phyloP scores from a whole-genome alignment of 352 stramenopile species.

The Saprolegnia parasitica region DNA sequence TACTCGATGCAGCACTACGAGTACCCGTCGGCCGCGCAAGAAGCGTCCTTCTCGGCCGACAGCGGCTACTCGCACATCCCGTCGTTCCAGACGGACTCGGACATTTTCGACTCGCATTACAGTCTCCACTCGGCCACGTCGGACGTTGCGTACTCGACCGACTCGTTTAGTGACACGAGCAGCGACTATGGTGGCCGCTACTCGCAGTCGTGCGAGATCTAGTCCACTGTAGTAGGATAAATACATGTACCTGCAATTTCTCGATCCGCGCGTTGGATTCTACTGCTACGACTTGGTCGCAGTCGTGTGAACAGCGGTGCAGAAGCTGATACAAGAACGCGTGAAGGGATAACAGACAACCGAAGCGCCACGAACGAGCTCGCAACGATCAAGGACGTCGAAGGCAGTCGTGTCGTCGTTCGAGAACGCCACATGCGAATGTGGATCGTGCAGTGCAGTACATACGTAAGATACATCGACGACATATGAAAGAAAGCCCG shows the following conservation, averaged over 20 bases:
- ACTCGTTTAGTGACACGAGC: conserved; percentile 18
- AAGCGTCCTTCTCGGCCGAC: not conserved
- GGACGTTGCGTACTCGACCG: conserved; percentile 2
- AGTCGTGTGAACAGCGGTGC: conserved; percentile 81
- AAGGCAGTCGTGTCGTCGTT: too few relatives aligned
- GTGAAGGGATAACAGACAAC: too few relatives aligned
- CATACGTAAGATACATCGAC: too few relatives aligned
- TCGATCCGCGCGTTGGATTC: too few relatives aligned
- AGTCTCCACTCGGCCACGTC: not conserved
- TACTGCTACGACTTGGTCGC: conserved; percentile 30
- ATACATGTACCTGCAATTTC: not conserved
- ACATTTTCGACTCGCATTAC: conserved; percentile 18
- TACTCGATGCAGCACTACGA: conserved; percentile 8
- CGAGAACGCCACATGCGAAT: too few relatives aligned
- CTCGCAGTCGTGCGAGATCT: conserved; percentile 16
- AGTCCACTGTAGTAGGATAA: not conserved
- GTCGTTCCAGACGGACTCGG: conserved; percentile 8
- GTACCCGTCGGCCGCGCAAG: not conserved
- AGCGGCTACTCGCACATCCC: conserved; percentile 13
- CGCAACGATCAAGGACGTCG: too few relatives aligned
- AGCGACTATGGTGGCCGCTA: conserved; percentile 1
- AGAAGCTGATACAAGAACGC: conserved; percentile 63
- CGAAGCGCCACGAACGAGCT: too few relatives aligned
- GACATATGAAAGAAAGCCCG: too few relatives aligned
- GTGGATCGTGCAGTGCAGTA: too few relatives aligned